phyloP scores from a whole-genome alignment of 495 filamentous ascomycete genomes.

The Xanthoparmelia taractica region DNA sequence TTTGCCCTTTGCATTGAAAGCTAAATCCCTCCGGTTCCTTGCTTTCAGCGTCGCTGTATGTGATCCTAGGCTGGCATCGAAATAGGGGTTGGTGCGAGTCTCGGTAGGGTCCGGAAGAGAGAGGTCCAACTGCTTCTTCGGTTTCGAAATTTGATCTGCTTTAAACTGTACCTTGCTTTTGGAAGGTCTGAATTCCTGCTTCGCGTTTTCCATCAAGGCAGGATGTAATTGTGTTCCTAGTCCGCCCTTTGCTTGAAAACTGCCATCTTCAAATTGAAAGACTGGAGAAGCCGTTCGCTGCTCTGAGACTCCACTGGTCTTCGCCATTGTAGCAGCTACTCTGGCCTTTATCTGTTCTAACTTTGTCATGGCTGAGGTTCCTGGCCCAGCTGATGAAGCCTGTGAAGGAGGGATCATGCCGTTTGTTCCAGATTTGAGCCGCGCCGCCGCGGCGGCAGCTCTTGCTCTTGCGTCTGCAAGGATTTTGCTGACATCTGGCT shows the following conservation, averaged over 20 bases:
- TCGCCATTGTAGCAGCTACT: slow-evolving; percentile 65
- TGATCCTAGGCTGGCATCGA: slow-evolving; percentile 62
- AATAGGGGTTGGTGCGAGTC: slow-evolving; percentile 74
- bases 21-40: slow-evolving; percentile 62
- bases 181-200: slow-evolving; percentile 52
- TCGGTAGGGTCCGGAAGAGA: slow-evolving; percentile 62
- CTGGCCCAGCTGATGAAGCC: slow-evolving; percentile 37
- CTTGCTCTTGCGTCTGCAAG: slow-evolving; percentile 56
- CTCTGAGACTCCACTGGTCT: slow-evolving; percentile 38
- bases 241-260: slow-evolving; percentile 57
- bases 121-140: slow-evolving; percentile 58
- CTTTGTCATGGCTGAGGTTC: slow-evolving; percentile 40
- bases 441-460: slow-evolving; percentile 52
- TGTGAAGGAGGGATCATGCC: slow-evolving; percentile 29
- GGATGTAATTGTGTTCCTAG: slow-evolving; percentile 88
- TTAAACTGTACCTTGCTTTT: slow-evolving; percentile 50
- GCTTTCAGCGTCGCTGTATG: slow-evolving; percentile 55
- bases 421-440: slow-evolving; percentile 39
- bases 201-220: slow-evolving; percentile 67
- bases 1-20: slow-evolving; percentile 96
- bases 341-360: slow-evolving; percentile 70
- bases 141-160: slow-evolving; percentile 29
- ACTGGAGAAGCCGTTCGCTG: slow-evolving; percentile 35
- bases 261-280: slow-evolving; percentile 40
- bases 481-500: slow-evolving; percentile 52